Conservation (phyloP, 2,329 filamentous ascomycete species). For the Talaromyces funiculosus region DNA sequence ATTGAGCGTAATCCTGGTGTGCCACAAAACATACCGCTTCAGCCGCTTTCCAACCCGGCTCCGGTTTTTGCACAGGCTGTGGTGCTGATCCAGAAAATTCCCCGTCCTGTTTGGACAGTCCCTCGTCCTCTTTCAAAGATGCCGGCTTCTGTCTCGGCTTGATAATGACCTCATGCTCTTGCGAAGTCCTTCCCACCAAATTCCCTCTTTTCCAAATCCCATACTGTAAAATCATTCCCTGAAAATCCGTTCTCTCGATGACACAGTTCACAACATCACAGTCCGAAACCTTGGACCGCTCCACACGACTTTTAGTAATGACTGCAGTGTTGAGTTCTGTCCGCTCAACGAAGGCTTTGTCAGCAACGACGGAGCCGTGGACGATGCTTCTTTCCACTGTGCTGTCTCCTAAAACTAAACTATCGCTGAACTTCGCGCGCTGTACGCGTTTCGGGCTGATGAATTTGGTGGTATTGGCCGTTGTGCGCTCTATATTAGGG, state of each 20-base stretch:
- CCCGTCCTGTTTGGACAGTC: not conserved
- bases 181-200: slow-evolving; percentile 16
- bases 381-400: slow-evolving; percentile 9
- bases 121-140: not conserved
- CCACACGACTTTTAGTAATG: slow-evolving; percentile 13
- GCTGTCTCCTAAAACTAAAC: slow-evolving; percentile 11
- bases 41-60: slow-evolving; percentile 11
- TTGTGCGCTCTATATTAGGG: not conserved
- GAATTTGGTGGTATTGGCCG: slow-evolving; percentile 10
- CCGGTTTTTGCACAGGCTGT: slow-evolving; percentile 17
- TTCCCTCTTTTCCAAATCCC: slow-evolving; percentile 19
- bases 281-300: slow-evolving; percentile 13
- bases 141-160: not conserved
- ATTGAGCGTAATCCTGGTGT: too few relatives aligned
- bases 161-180: slow-evolving; percentile 13
- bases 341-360: slow-evolving; percentile 10
- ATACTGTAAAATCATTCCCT: slow-evolving; percentile 17
- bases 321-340: slow-evolving; percentile 5
- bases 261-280: slow-evolving; percentile 18
- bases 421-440: slow-evolving; percentile 11
- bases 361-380: slow-evolving; percentile 7
- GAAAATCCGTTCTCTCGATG: slow-evolving; percentile 14
- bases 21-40: slow-evolving; percentile 9
- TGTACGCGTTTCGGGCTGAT: slow-evolving; percentile 6
- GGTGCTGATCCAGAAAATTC: not conserved